Conservation (phyloP, 768 basidiomycete species). For the Polyporus arcularius region DNA sequence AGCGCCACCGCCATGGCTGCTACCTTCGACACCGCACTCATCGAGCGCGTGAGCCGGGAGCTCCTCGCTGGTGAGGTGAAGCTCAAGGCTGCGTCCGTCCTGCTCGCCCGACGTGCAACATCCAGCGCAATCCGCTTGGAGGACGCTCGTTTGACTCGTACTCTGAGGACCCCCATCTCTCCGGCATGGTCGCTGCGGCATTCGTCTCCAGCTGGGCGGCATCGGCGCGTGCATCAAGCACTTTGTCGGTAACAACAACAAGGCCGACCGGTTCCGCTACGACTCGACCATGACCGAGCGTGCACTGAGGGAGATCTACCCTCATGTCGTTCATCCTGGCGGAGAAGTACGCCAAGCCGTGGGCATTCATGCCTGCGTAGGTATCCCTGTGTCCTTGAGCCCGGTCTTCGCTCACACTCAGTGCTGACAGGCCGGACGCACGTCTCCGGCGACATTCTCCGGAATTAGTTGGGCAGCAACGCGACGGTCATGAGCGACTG, state of each 20-base stretch:
- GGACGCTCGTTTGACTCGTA: conserved; percentile 71
- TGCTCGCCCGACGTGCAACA: conserved; percentile 82
- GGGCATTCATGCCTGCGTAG: conserved; percentile 63
- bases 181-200: conserved; percentile 69
- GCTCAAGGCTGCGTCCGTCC: conserved; percentile 63
- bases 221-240: conserved; percentile 82
- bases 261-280: conserved; percentile 70
- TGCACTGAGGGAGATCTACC: conserved; percentile 58
- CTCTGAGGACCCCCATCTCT: conserved; percentile 76
- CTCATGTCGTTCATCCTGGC: conserved; percentile 62
- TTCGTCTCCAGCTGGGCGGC: conserved; percentile 77
- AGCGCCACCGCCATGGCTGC: conserved; percentile 75
- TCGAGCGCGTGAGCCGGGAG: conserved; percentile 62
- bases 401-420: neutral
- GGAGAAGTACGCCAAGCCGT: conserved; percentile 50
- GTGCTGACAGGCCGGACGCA: conserved; percentile 40
- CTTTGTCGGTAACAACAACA: conserved; percentile 82
- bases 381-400: conserved; percentile 26
- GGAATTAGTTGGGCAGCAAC: conserved; percentile 73
- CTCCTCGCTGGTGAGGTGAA: conserved; percentile 75
- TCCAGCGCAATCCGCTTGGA: conserved; percentile 76
- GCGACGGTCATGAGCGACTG: conserved; percentile 66
- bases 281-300: conserved; percentile 51
- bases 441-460: conserved; percentile 59
- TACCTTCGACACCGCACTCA: conserved; percentile 68